Conservation (phyloP, 257 asterid species). For the Striga asiatica region DNA sequence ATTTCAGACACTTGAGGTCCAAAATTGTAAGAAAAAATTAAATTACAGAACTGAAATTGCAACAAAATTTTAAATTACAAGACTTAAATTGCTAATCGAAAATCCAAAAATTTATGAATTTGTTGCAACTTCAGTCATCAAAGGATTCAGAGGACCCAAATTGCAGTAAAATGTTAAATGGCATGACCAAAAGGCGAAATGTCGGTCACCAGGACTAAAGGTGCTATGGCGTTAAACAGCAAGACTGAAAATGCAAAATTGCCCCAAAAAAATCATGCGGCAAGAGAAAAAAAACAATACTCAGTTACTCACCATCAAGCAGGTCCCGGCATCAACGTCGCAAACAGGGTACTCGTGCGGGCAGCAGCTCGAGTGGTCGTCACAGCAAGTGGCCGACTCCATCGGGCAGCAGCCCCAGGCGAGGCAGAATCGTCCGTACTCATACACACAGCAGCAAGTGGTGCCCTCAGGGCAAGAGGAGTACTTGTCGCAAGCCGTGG, state of each 20-base stretch:
- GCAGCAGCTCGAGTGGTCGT: conserved; percentile 77
- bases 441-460: conserved; percentile 73
- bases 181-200: too few species aligned
- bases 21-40: too few species aligned
- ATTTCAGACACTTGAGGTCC: too few species aligned
- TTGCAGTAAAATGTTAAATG: too few species aligned
- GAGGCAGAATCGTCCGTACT: conserved; percentile 44
- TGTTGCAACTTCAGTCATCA: neutral
- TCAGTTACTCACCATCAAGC: conserved; percentile 43
- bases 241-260: neutral
- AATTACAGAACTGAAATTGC: too few species aligned
- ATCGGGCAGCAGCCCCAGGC: conserved; percentile 94
- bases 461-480: conserved; percentile 52
- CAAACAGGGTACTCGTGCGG: conserved; percentile 81
- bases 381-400: conserved; percentile 86
- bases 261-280: neutral
- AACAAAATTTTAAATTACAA: too few species aligned
- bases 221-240: too few species aligned
- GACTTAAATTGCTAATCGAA: too few species aligned
- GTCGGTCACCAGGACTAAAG: too few species aligned
- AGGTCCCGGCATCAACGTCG: conserved; percentile 45
- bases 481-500: conserved; percentile 58
- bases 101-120: too few species aligned
- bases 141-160: too few species aligned
- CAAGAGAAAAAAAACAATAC: neutral